Base-by-base conservation (phyloP, 2,329 filamentous ascomycete species). In the Lithohypha guttulata region DNA sequence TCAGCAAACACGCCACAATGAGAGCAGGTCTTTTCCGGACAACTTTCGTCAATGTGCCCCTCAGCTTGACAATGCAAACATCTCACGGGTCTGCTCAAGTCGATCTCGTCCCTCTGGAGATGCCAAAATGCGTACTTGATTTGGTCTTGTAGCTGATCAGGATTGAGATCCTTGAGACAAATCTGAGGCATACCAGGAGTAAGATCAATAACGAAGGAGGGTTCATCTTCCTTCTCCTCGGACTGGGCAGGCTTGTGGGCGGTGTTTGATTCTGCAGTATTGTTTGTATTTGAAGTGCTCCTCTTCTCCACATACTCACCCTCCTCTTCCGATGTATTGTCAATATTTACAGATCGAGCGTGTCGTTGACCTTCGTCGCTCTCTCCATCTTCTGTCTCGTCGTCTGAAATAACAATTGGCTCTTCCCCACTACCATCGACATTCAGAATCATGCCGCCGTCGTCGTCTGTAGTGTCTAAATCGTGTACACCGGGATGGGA, bases 21-120 rank as follows among this genome's bases (percentile, higher is more conserved):
- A 20, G 55, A 45, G 46, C 65, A 69, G 53, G 61, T 42, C 33
- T 61, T 62, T 22, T 53, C 52, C 3, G 64, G 63, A 48, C 66
- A 69, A 22, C 59, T 52, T 19, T 60, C 55, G 14, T 57, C 53
- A 42, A 64, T 50, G 44, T 69, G 66, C 3, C 64, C 65, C 43
- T 59, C 53, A 17, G 53, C 48, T 39, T 63, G 53, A 45, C 64
- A 67, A 38, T 61, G 56, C 13, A 57, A 57, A 43, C 66, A 69
- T 15, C 57, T 52, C 17, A 65, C 52, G 5, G 64, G 61, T 8
- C 60, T 49, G 30, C 55, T 56, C 17, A 65, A 55, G 46, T 66
- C 59, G 30, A 65, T 53, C 15, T 59, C 53, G 34, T 60, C 53
- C 17, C 58, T 52, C 15, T 56, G 47, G 13, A 53, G 52, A 43